phyloP scores from a whole-genome alignment of 2,329 filamentous ascomycete species.

The Zalaria obscura region DNA sequence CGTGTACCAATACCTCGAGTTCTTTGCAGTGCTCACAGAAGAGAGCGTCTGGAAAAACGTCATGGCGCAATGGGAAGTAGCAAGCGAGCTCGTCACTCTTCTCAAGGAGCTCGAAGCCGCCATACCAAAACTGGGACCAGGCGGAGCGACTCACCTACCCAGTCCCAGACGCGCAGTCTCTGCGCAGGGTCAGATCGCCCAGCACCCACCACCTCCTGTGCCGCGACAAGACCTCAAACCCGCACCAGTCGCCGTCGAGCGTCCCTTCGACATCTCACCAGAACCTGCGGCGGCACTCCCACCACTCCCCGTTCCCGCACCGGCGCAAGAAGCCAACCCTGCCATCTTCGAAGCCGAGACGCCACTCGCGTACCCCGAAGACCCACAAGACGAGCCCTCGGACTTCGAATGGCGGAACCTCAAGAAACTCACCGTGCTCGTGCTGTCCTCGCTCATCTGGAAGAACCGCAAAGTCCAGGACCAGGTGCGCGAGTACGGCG shows the following conservation, averaged over 20 bases:
- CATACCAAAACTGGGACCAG: constrained; percentile 62
- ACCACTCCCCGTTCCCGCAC: constrained; percentile 22
- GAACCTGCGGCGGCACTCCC: constrained; percentile 20
- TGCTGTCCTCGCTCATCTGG: constrained; percentile 78
- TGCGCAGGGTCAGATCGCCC: not conserved
- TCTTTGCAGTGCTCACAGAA: constrained; percentile 80
- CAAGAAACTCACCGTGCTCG: constrained; percentile 84
- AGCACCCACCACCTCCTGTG: not conserved
- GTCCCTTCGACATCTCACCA: constrained; percentile 43
- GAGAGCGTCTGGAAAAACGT: constrained; percentile 70
- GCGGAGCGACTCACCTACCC: constrained; percentile 4
- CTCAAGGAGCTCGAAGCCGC: constrained; percentile 78
- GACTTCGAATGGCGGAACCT: constrained; percentile 67
- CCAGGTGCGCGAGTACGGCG: constrained; percentile 73
- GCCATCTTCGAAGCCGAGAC: constrained; percentile 27
- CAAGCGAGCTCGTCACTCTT: constrained; percentile 76
- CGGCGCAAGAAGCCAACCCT: constrained; percentile 11
- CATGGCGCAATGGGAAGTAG: constrained; percentile 81
- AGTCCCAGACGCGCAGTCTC: constrained; percentile 1
- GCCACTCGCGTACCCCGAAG: constrained; percentile 24
- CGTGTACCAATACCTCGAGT: constrained; percentile 85
- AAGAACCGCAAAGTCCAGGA: constrained; percentile 74
- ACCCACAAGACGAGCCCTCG: constrained; percentile 45
- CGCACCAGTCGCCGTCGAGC: constrained; percentile 40
- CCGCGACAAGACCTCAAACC: constrained; percentile 4